Base-by-base conservation (phyloP, 129 eudicot species). In the Ambrosia artemisiifolia region DNA sequence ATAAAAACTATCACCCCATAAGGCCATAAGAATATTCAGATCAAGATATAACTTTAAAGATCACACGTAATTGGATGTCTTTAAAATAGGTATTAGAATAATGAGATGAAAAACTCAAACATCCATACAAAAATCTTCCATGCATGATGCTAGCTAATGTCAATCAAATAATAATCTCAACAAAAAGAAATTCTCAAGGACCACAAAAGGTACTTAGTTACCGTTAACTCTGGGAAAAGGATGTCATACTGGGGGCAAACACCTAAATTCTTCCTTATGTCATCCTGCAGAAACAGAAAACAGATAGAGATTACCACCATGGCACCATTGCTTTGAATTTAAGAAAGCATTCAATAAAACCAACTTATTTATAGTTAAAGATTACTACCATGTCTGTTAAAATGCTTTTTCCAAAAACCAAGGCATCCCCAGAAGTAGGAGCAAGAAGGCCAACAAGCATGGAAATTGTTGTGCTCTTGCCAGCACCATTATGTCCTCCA, bases 401-500 rank as follows among this genome's bases (percentile, higher is more conserved):
- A 75, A 95, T 95, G 73, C 81, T 95, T 78, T 81, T 95, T 49
- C 99, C 97, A 78, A 86, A 85, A 56, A 95, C 82, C 80, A 95
- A 85, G 67, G 99, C 99, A 86, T 95, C 99, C 16, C 99, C 99
- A 55, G 97, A 88, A 60, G 99, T 86, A 28, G 99, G 99, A 75
- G 77, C 81, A 78, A 95, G 85, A 87, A 95, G 99, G 72, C 99
- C 99, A 81, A 91, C 99, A 40, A 95, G 97, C 97, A 95, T 88
- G 46, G 99, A 86, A 71, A 95, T 95, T 64, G 99, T 91, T 14
- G 96, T 95, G 87, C 99, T 95, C 77, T 95, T 95, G 63, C 99
- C 99, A 79, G 99, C 99, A 73, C 99, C 99, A 82, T 95, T 95
- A 62, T 95, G 99, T 53, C 99, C 99, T 88, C 65, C 73, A 81